phyloP scores from a whole-genome alignment of 2,329 filamentous ascomycete species.

The Diaporthe ilicicola region DNA sequence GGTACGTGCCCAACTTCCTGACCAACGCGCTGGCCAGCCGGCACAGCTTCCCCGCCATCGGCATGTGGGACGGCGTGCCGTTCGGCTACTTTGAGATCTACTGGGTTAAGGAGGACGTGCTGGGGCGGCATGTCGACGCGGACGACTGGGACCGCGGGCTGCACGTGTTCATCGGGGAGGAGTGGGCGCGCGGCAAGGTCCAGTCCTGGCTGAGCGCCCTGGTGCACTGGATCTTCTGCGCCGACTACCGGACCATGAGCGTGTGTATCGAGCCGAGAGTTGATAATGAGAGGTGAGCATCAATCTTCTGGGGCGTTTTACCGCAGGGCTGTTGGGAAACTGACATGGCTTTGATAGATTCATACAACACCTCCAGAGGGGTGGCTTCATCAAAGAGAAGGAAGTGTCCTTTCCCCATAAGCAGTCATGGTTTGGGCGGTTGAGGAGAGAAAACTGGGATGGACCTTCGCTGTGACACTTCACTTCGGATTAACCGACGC shows the following conservation, averaged over 20 bases:
- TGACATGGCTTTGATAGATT: conserved; percentile 56
- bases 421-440: conserved; percentile 84
- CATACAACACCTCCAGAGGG: conserved; percentile 73
- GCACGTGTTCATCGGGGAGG: conserved; percentile 89
- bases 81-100: conserved; percentile 99
- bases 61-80: conserved; percentile 91
- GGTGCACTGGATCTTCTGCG: conserved; percentile 84
- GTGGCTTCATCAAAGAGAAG: conserved; percentile 86
- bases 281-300: conserved; percentile 83
- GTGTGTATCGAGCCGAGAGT: conserved; percentile 89
- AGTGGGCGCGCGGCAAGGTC: conserved; percentile 88
- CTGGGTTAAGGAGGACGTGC: conserved; percentile 91
- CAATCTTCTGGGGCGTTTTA: background rate
- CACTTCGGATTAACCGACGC: background rate
- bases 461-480: conserved; percentile 65
- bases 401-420: conserved; percentile 93
- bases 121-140: conserved; percentile 75
- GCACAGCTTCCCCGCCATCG: conserved; percentile 90
- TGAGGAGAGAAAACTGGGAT: conserved; percentile 82
- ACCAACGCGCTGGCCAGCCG: conserved; percentile 67
- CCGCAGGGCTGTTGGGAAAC: background rate
- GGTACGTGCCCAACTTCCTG: conserved; percentile 72
- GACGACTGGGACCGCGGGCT: conserved; percentile 88
- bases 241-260: conserved; percentile 82
- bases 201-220: conserved; percentile 83